Evolutionary conservation across 1,284 basidiomycete genomes (phyloP).

Genomic region (Gomphus bonarii): DNA sequence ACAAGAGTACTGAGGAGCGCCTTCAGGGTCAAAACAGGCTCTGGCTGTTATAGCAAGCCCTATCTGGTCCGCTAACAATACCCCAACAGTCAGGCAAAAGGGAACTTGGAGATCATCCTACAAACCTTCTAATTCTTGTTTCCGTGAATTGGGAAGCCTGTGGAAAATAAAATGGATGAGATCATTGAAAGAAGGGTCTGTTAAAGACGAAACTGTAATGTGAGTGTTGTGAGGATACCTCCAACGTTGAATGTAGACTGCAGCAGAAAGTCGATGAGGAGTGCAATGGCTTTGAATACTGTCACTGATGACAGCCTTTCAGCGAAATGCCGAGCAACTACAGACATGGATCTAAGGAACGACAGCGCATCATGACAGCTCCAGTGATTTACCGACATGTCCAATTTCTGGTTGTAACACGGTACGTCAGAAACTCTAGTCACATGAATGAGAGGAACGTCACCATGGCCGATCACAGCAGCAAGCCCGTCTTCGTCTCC

Average conservation of each 20-base stretch:
- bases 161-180: background rate
- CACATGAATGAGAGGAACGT: slow-evolving; percentile 16
- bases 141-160: slow-evolving; percentile 75
- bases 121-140: slow-evolving; percentile 70
- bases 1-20: slow-evolving; percentile 53
- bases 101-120: background rate
- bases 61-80: slow-evolving; percentile 55
- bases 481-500: slow-evolving; percentile 78
- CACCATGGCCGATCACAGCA: slow-evolving; percentile 77
- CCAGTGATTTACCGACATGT: slow-evolving; percentile 52
- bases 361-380: background rate
- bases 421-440: background rate
- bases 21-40: slow-evolving; percentile 75
- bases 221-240: slow-evolving; percentile 36
- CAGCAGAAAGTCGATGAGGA: slow-evolving; percentile 38
- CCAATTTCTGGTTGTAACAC: slow-evolving; percentile 56
- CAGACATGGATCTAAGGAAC: background rate
- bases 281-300: slow-evolving; percentile 38
- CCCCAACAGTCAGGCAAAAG: background rate
- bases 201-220: slow-evolving; percentile 36
- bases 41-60: slow-evolving; percentile 63
- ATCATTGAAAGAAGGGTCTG: background rate
- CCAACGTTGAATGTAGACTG: slow-evolving; percentile 47
- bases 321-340: slow-evolving; percentile 68
- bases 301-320: slow-evolving; percentile 58